Evolutionary conservation across 805 yeast species (phyloP).

Genomic region (Candida takata): DNA sequence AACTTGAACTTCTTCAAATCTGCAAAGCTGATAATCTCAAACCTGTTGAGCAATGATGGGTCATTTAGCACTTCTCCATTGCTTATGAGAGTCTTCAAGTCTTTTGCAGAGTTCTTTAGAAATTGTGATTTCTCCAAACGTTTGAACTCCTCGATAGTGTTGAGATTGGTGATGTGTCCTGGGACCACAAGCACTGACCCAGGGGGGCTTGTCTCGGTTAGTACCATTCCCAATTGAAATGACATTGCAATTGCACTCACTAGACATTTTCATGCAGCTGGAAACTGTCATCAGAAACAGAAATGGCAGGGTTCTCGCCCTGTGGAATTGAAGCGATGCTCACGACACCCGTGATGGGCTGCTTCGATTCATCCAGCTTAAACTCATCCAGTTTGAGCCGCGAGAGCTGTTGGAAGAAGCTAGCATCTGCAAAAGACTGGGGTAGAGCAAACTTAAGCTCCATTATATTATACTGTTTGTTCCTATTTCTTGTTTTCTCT

Average conservation of each 20-base stretch:
- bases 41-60: conserved; percentile 36
- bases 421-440: conserved; percentile 74
- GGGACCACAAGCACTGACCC: conserved; percentile 20
- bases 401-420: conserved; percentile 76
- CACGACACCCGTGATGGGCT: conserved; percentile 23
- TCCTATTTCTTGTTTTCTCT: too few relatives aligned
- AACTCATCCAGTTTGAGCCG: conserved; percentile 65
- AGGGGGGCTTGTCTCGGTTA: conserved; percentile 9
- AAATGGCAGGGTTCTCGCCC: conserved; percentile 26
- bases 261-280: conserved; percentile 9
- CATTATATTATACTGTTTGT: too few relatives aligned
- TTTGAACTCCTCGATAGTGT: conserved; percentile 84
- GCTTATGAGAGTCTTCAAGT: conserved; percentile 24
- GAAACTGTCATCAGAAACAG: conserved; percentile 27
- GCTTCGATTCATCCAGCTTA: conserved; percentile 40
- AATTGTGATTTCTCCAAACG: conserved; percentile 53
- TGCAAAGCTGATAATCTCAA: conserved; percentile 61
- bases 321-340: conserved; percentile 24
- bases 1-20: conserved; percentile 86
- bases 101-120: conserved; percentile 35
- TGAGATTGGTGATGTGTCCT: conserved; percentile 53
- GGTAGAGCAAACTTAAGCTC: conserved; percentile 33
- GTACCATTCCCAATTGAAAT: too few relatives aligned
- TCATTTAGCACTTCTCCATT: conserved; percentile 29
- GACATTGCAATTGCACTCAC: too few relatives aligned